Evolutionary conservation across 164 flowering plant genomes (phyloP), one percentile per base, ranked within the genome.

Genomic region (Houttuynia cordata): DNA sequence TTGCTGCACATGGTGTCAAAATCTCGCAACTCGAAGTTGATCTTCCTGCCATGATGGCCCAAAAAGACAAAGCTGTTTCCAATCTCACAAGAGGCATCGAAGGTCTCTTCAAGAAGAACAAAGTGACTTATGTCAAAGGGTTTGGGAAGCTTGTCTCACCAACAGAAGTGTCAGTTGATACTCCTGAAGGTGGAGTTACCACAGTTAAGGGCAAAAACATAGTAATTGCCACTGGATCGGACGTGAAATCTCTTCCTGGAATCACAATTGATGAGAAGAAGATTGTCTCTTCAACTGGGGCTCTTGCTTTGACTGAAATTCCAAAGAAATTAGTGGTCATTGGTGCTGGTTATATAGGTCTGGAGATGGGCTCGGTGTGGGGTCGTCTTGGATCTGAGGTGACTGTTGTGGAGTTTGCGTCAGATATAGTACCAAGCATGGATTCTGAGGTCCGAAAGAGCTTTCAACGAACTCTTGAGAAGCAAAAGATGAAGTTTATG

Each of bases 291-390:
- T 85, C 92, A 14, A 86, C 92, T 57, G 92, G 92, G 56, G 92
- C 96, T 62, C 65, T 88, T 53, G 78, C 83, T 51, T 71, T 88
- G 69, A 24, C 80, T 21, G 81, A 82, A 63, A 64, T 88, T 42
- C 96, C 96, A 0, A 83, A 86, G 75, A 85, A 76, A 62, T 85
- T 88, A 15, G 76, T 86, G 20, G 96, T 88, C 41, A 78, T 88
- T 62, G 96, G 96, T 8, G 96, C 87, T 21, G 96, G 96, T n/a
- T 85, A 85, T 70, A 87, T 87, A 50, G 96, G 96, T 55, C 79
- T 87, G n/a, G 96, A 87, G 74, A 83, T 87, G 89, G 96, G 96
- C 15, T 83, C 91, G 18, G 96, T 85, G 4, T 87, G 91, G 92
- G 81, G 79, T n/a, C 78, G 92, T 2, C 83, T 88, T 20, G 96